phyloP scores from a whole-genome alignment of 768 basidiomycete species.

The Kwoniella europaea region DNA sequence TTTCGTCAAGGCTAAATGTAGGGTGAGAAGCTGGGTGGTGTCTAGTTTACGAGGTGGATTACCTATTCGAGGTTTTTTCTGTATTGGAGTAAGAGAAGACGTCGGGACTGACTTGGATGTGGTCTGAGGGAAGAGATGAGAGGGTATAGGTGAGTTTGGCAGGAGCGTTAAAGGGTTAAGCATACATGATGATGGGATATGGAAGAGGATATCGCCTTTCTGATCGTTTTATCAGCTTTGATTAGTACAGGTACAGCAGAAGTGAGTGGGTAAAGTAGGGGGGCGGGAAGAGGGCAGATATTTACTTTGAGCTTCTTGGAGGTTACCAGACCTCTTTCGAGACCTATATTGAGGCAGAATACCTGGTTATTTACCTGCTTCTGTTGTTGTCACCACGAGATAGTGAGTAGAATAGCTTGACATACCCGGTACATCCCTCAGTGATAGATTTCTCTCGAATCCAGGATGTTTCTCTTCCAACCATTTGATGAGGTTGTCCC shows the following conservation, averaged over 20 bases:
- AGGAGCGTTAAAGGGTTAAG: conserved; percentile 75
- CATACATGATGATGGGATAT: conserved; percentile 71
- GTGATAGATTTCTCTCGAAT: conserved; percentile 59
- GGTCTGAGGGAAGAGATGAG: conserved; percentile 32
- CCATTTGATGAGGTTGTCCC: conserved; percentile 66
- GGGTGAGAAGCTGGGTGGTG: conserved; percentile 74
- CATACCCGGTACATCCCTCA: conserved; percentile 65
- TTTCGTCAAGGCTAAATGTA: conserved; percentile 76
- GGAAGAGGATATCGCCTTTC: conserved; percentile 66
- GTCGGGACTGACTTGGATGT: background rate
- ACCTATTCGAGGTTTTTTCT: conserved; percentile 24
- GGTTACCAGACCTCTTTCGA: conserved; percentile 75
- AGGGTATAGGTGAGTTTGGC: conserved; percentile 63
- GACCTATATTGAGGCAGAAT: conserved; percentile 59
- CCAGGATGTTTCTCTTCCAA: conserved; percentile 63
- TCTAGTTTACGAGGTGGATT: conserved; percentile 23
- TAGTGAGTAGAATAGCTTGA: conserved; percentile 5
- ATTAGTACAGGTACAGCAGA: background rate
- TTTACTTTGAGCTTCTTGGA: conserved; percentile 61
- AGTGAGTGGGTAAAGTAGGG: no score
- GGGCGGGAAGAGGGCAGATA: background rate
- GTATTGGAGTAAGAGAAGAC: conserved; percentile 6
- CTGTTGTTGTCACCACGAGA: background rate
- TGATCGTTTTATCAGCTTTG: conserved; percentile 56
- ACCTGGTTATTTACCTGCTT: background rate